A percentile compares a stretch with the other conserved stretches of the same genome.
phyloP scores from a whole-genome alignment of 1,284 basidiomycete genomes.

The Trametes pubescens region DNA sequence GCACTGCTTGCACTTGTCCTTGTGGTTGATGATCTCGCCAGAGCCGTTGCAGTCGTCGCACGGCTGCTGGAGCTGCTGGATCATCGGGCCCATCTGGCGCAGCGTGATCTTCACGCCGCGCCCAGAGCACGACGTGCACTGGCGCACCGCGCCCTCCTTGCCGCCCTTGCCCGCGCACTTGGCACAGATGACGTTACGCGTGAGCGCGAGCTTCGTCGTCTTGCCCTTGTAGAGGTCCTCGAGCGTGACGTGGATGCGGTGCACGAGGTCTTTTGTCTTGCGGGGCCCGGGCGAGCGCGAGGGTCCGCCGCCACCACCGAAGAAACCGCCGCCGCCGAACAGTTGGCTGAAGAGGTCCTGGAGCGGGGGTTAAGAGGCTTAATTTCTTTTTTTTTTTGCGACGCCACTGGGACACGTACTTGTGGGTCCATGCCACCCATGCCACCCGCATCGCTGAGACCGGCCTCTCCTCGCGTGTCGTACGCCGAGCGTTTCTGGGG shows the following conservation, averaged over 20 bases:
- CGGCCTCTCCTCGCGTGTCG: conserved; percentile 94
- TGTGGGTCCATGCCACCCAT: conserved; percentile 98
- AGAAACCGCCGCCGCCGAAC: conserved; percentile 81
- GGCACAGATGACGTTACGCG: conserved; percentile 92
- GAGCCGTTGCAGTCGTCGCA: conserved; percentile 94
- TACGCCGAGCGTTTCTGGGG: conserved; percentile 87
- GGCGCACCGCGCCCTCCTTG: conserved; percentile 93
- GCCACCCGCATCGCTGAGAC: conserved; percentile 86
- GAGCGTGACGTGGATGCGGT: conserved; percentile 94
- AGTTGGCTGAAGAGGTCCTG: conserved; percentile 98
- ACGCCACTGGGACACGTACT: conserved; percentile 50
- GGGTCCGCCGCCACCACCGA: conserved; percentile 58
- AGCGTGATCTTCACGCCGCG: conserved; percentile 93
- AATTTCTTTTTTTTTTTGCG: no score
- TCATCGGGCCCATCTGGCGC: conserved; percentile 99
- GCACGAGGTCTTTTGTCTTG: conserved; percentile 98
- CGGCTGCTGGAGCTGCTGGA: conserved; percentile 97
- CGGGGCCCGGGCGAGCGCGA: conserved; percentile 82
- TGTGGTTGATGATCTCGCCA: conserved; percentile 94
- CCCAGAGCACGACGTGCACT: conserved; percentile 85
- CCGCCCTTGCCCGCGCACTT: conserved; percentile 98
- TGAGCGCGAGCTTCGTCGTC: conserved; percentile 96
- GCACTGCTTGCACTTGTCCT: conserved; percentile 94
- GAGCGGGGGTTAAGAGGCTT: conserved; percentile 11
- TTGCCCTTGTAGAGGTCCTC: conserved; percentile 99